A percentile compares a stretch with the other conserved stretches of the same genome.
Evolutionary conservation across 2,329 filamentous ascomycete genomes (phyloP).

Genomic region (Trichoderma oligosporum): DNA sequence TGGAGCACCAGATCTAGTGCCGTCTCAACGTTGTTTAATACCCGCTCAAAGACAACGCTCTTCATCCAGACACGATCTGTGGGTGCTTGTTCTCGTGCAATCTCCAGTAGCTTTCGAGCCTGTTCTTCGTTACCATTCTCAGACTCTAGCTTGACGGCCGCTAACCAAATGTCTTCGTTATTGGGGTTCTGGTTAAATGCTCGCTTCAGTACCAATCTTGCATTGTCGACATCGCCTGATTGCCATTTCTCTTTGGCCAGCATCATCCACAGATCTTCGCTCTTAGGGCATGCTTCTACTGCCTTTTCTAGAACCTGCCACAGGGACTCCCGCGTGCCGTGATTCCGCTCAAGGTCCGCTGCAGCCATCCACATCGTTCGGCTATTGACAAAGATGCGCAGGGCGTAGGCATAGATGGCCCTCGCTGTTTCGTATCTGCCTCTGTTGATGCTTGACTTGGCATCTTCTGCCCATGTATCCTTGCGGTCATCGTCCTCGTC

Average conservation of each 20-base stretch:
- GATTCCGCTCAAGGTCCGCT: conserved; percentile 84
- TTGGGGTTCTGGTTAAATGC: conserved; percentile 95
- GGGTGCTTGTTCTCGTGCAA: conserved; percentile 81
- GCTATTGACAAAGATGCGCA: conserved; percentile 85
- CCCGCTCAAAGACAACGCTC: conserved; percentile 87
- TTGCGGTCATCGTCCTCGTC: conserved; percentile 97
- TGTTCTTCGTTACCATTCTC: conserved; percentile 80
- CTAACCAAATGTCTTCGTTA: conserved; percentile 97
- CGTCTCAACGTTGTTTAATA: conserved; percentile 71
- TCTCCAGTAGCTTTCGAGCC: conserved; percentile 74
- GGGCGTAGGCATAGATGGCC: conserved; percentile 87
- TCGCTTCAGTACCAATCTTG: conserved; percentile 76
- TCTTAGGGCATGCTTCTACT: conserved; percentile 87
- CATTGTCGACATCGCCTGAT: conserved; percentile 80
- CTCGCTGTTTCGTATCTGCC: conserved; percentile 86
- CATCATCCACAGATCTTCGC: conserved; percentile 92
- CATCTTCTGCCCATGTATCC: conserved; percentile 94
- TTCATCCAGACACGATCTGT: conserved; percentile 98
- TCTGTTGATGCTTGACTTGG: conserved; percentile 72
- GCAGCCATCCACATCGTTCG: conserved; percentile 86
- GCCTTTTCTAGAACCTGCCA: conserved; percentile 87
- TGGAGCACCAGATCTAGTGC: conserved; percentile 85
- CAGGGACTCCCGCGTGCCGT: conserved; percentile 77
- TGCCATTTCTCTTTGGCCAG: conserved; percentile 94
- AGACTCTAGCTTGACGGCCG: conserved; percentile 92